Evolutionary conservation across 768 basidiomycete genomes (phyloP), one percentile per base, ranked within the genome.

Genomic region (Suillus variegatus): DNA sequence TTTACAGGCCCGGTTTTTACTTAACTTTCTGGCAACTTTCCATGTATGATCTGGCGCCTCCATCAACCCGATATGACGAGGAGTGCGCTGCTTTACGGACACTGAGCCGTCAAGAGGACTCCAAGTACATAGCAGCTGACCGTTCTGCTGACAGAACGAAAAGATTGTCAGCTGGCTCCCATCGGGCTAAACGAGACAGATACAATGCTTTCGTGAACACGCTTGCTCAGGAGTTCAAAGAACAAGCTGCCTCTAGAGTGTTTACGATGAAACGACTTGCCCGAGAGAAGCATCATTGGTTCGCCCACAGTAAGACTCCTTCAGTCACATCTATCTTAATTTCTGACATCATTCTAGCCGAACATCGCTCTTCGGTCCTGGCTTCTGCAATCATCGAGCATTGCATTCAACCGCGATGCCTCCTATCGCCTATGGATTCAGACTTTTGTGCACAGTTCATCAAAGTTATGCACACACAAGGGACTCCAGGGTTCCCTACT

Each of bases 11-110:
- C 36, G 92, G 89, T 3, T 99, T 99, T 79, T 98, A 95, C 72
- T 78, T 93, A 55, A 95, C 96, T 3, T 99, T 98, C 79, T 99
- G 97, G 97, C 96, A 98, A 75, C 78, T 99, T 61, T 91, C 94
- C 1, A 91, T 92, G 41, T 93, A 95, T 71, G 97, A 99, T 76
- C 83, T 99, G 41, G 79, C 86, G 1, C 91, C 93, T 14, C 95
- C 96, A 0, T 81, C 84, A 20, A 73, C 86, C 7, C 86, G 86
- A 65, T 99, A 99, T 67, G 89, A 93, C 54, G 90, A 92, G 71
- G 92, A 95, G 71, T 85, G 86, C 38, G 82, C 85, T 32, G 80
- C 82, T 18, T 75, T 93, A 38, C 83, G 86, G 44, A 77, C 83
- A 5, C 78, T 91, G 36, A 90, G 88, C 71, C 86, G 85, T 3